These are phyloP conservation scores for Tricholoma furcatifolium DNA, from an alignment of 768 basidiomycete species.

Conservation along the genomic window DNA sequence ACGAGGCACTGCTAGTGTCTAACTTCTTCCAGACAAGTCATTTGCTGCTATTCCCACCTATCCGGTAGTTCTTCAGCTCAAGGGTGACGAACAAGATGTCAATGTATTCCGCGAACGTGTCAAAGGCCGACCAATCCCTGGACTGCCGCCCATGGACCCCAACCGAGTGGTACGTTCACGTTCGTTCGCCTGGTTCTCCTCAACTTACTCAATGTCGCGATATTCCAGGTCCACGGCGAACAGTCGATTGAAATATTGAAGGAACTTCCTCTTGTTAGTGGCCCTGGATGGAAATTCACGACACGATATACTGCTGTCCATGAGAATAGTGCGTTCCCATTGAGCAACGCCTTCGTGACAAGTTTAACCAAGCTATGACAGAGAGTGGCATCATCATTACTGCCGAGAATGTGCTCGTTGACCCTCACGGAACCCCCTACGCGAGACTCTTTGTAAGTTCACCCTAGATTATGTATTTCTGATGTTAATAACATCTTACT, in stretches of 20 bases:
- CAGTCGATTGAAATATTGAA: constrained; percentile 81
- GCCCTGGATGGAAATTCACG: constrained; percentile 76
- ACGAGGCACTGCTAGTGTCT: not conserved
- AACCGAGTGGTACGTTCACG: constrained; percentile 59
- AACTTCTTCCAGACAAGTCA: constrained; percentile 45
- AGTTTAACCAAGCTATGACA: constrained; percentile 24
- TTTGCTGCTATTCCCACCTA: constrained; percentile 84
- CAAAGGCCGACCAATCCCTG: constrained; percentile 48
- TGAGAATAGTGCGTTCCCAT: constrained; percentile 72
- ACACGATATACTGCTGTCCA: constrained; percentile 64
- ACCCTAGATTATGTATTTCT: not conserved
- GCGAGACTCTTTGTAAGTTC: constrained; percentile 58
- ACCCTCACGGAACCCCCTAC: constrained; percentile 57
- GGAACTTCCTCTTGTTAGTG: constrained; percentile 73
- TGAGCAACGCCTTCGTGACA: not conserved
- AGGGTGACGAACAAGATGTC: constrained; percentile 67
- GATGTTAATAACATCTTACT: not conserved
- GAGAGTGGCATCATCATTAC: constrained; percentile 77
- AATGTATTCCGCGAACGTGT: constrained; percentile 62
- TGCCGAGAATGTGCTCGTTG: constrained; percentile 59
- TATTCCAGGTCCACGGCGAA: constrained; percentile 67
- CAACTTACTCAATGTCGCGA: not conserved
- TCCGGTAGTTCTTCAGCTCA: constrained; percentile 76
- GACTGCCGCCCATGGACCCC: constrained; percentile 69
- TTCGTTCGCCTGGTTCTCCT: not conserved